A percentile compares a stretch with the other conserved stretches of the same genome.
Evolutionary conservation across 2,329 filamentous ascomycete genomes (phyloP).

Genomic region (Hortaea werneckii): DNA sequence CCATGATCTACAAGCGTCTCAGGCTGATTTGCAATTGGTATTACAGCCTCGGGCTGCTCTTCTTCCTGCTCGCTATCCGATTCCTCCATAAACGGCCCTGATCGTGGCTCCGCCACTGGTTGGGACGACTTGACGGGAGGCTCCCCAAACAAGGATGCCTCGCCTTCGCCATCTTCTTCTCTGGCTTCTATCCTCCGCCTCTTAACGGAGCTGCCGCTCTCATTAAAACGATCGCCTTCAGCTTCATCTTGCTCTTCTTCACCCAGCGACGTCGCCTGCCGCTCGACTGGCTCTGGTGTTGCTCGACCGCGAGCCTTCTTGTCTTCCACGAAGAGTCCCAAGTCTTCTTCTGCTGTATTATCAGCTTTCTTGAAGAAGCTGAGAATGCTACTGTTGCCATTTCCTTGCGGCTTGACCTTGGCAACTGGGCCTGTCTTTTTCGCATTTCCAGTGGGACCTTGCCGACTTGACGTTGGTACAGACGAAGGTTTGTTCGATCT

Average conservation of each 20-base stretch:
- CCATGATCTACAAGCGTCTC: conserved; percentile 4
- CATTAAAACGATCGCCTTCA: conserved; percentile 32
- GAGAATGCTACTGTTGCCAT: conserved; percentile 43
- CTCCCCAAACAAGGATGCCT: conserved; percentile 27
- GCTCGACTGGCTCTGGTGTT: conserved; percentile 1
- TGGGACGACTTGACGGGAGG: neutral
- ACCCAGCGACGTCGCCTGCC: conserved; percentile 1
- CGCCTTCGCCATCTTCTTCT: conserved; percentile 20
- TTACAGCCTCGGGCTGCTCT: conserved; percentile 14
- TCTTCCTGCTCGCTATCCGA: conserved; percentile 49
- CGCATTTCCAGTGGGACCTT: conserved; percentile 20
- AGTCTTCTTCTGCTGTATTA: conserved; percentile 14
- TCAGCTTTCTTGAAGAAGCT: conserved; percentile 46
- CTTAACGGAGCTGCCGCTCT: conserved; percentile 33
- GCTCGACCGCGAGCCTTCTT: neutral
- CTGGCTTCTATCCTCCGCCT: conserved; percentile 25
- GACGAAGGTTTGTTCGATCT: conserved; percentile 15
- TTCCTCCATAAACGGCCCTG: conserved; percentile 60
- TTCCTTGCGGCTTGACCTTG: conserved; percentile 29
- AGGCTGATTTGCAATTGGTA: conserved; percentile 7
- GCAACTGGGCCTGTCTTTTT: conserved; percentile 25
- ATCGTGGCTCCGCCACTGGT: conserved; percentile 13
- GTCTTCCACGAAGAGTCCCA: conserved; percentile 29
- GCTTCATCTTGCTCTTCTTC: conserved; percentile 12
- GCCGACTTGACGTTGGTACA: conserved; percentile 20